Base-by-base conservation (phyloP, 2,329 filamentous ascomycete species). In the Verticillium dahliae region DNA sequence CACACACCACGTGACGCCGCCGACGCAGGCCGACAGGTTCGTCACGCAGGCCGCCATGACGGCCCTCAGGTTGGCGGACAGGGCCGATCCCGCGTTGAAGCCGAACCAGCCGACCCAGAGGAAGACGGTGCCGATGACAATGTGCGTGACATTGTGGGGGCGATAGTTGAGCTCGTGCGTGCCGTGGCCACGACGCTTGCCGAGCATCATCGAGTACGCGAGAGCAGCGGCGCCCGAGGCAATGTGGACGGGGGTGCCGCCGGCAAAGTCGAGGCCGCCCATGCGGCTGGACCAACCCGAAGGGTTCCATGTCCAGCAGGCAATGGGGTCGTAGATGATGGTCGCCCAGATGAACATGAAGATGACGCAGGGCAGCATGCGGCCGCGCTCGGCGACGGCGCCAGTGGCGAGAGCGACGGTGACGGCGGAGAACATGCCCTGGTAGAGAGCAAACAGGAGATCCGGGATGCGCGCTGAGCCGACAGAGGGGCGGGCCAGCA, bases 21-120 rank as follows among this genome's bases (percentile, higher is more conserved):
- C 92, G 9, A 92, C 85, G 63, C 89, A 91, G 39, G 92, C 92
- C 31, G 92, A 88, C 35, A 96, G 78, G 73, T 96, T 95, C 60
- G 92, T 96, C 54, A 94, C 90, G 1, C 94, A 82, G 11, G 90
- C 90, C 55, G 92, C 92, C 88, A 96, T 92, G 68, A 96, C 84
- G 55, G 91, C 91, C 57, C 92, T 88, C 71, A 96, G 75, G 74
- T 95, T 96, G 59, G 91, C 91, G 57, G 87, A 82, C 61, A 95
- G 80, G 14, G 91, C 92, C 15, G 89, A 92, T 66, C 92, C 92
- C 58, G 90, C 91, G 69, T 96, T 97, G 85, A 97, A 97, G 57
- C 92, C 92, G 70, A 96, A 96, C 92, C 92, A 97, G 60, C 92
- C 92, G 15, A 96, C 90, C 92, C 92, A 97, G 15, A 97, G 86